Conservation (phyloP, 352 stramenopile genomes). For the Phytophthora tentaculata region DNA sequence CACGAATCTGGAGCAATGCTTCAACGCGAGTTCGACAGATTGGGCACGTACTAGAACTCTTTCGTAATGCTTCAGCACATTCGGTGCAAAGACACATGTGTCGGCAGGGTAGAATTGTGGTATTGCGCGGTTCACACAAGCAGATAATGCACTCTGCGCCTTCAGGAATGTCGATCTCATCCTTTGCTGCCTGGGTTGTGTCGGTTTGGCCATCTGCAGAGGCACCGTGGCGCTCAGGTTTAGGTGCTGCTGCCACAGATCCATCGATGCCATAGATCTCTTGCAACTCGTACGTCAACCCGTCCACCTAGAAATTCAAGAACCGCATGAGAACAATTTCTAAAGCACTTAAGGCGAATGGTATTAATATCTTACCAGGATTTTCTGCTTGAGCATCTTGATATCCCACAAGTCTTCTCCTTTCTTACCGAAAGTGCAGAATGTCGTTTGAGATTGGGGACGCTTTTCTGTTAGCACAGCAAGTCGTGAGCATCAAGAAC, state of each 20-base stretch:
- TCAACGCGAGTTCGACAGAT: constrained; percentile 84
- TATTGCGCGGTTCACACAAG: constrained; percentile 81
- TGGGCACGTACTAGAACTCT: constrained; percentile 76
- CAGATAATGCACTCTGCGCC: constrained; percentile 90
- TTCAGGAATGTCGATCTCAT: constrained; percentile 77
- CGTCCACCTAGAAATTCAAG: constrained; percentile 46
- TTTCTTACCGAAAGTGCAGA: constrained; percentile 72
- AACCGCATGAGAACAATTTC: too few relatives aligned
- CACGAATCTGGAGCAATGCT: constrained; percentile 79
- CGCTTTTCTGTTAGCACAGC: constrained; percentile 27
- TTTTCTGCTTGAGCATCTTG: constrained; percentile 89
- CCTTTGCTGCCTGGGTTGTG: constrained; percentile 27
- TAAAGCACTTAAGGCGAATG: too few relatives aligned
- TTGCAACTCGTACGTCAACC: constrained; percentile 85
- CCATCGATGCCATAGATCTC: constrained; percentile 90
- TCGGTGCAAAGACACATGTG: constrained; percentile 89
- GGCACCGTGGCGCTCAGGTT: constrained; percentile 35
- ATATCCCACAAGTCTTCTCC: constrained; percentile 50
- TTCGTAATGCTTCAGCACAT: constrained; percentile 78
- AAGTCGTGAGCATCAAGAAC: constrained; percentile 13
- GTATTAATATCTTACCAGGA: constrained; percentile 36
- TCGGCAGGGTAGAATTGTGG: constrained; percentile 82
- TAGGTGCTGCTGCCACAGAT: constrained; percentile 54
- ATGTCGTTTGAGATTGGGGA: constrained; percentile 82
- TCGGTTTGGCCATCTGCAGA: constrained; percentile 38